Conservation (phyloP, 2,329 filamentous ascomycete genomes). For the Claviceps sp. region DNA sequence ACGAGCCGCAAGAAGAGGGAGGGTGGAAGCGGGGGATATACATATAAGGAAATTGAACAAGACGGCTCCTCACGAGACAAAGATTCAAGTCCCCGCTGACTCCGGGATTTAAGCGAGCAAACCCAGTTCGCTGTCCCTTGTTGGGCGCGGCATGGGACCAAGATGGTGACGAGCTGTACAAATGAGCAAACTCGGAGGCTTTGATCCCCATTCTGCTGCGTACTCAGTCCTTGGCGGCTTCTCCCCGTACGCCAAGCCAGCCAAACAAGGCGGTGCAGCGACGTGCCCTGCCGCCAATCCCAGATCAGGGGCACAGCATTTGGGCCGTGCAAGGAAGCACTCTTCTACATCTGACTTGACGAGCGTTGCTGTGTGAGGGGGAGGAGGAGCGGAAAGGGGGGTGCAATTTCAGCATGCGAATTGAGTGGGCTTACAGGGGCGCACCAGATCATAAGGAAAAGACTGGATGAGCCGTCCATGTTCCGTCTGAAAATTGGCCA, state of each 20-base stretch:
- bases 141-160: constrained; percentile 14
- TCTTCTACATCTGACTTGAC: not conserved
- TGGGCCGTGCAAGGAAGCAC: constrained; percentile 8
- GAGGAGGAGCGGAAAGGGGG: not conserved
- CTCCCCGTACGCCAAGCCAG: not conserved
- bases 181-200: constrained; percentile 8
- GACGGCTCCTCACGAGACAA: constrained; percentile 1
- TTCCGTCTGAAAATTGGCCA: not conserved
- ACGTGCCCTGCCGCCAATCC: constrained; percentile 7
- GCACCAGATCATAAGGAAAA: not conserved
- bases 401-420: not conserved
- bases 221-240: not conserved
- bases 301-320: constrained; percentile 10
- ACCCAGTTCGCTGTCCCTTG: constrained; percentile 10
- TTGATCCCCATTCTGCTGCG: constrained; percentile 4
- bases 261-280: constrained; percentile 8
- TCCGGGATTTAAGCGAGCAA: constrained; percentile 4
- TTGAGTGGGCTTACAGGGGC: constrained; percentile 1
- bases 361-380: not conserved
- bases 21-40: constrained; percentile 21
- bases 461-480: not conserved
- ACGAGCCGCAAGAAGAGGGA: constrained; percentile 10
- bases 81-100: constrained; percentile 2
- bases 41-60: constrained; percentile 18
- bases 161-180: constrained; percentile 20